Base-by-base conservation (phyloP, 371 early-diverging fungal genomes). In the Catenaria anguillulae region DNA sequence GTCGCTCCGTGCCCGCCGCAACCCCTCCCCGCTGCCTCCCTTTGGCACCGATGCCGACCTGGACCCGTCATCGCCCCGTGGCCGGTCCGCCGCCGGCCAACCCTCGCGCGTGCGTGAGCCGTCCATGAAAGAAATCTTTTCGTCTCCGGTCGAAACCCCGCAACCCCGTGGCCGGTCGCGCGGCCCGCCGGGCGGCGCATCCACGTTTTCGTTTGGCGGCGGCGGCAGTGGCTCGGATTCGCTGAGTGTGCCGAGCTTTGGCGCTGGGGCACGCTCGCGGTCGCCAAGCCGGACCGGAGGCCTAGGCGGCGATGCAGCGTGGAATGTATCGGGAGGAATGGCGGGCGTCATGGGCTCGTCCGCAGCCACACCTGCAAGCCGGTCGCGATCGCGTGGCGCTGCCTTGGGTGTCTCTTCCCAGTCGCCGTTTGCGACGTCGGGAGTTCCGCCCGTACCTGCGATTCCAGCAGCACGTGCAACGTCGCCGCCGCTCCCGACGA, bases 371-470 rank as follows among this genome's bases (percentile, higher is more conserved):
- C 10, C 17, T 17, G 40, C 40, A 17, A 5, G 40, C n/a, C 48
- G 48, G 48, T 48, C 48, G 48, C 48, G 48, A 24, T 48, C 48
- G 48, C 48, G 48, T 24, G 48, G 48, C 19, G 24, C 50, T 24
- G 19, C 29, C 2, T 50, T 50, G 50, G 24, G 21, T 17, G 50
- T 48, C 4, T 40, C 17, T 40, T 40, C 40, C 40, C n/a, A n/a
- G n/a, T n/a, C n/a, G n/a, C n/a, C n/a, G n/a, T n/a, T n/a, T n/a
- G n/a, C n/a, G n/a, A n/a, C n/a, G n/a, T n/a, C n/a, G n/a, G n/a
- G n/a, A n/a, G n/a, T n/a, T n/a, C n/a, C n/a, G n/a, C n/a, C n/a
- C n/a, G n/a, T n/a, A n/a, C n/a, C n/a, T n/a, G n/a, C n/a, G n/a
- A n/a, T n/a, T n/a, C n/a, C n/a, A n/a, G n/a, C n/a, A n/a, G n/a